Conservation (phyloP, 352 stramenopile genomes). For the Aphanomyces astaci region DNA sequence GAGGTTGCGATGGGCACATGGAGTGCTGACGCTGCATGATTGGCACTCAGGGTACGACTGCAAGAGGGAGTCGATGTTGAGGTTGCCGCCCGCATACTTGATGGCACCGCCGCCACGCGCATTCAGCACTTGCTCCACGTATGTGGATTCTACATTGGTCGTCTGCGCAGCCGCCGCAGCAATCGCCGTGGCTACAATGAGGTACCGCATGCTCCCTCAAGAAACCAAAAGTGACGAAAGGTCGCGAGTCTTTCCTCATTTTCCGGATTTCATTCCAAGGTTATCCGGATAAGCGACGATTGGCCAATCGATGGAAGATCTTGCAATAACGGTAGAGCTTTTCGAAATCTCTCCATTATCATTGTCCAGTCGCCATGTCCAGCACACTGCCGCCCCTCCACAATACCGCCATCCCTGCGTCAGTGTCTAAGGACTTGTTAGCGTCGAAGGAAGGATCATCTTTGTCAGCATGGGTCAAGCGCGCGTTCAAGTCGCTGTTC, state of each 20-base stretch:
- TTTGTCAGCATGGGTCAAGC: neutral
- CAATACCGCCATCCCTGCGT: neutral
- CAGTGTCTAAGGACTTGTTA: neutral
- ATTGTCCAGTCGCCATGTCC: neutral
- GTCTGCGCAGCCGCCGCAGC: neutral
- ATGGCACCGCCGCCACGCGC: slow-evolving; percentile 8
- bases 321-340: no score
- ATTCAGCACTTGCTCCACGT: slow-evolving; percentile 16
- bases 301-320: neutral
- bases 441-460: neutral
- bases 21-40: neutral
- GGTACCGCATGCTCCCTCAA: neutral
- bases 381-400: neutral
- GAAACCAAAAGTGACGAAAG: neutral
- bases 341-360: no score
- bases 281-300: neutral
- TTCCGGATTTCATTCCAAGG: neutral
- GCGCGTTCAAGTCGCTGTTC: slow-evolving; percentile 1
- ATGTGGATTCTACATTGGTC: neutral
- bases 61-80: slow-evolving; percentile 19
- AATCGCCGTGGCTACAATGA: neutral
- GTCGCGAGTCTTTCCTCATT: neutral
- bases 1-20: slow-evolving; percentile 3
- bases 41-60: slow-evolving; percentile 7
- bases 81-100: neutral